Evolutionary conservation across 495 filamentous ascomycete species (phyloP).

Genomic region (Aspergillus taichungensis): DNA sequence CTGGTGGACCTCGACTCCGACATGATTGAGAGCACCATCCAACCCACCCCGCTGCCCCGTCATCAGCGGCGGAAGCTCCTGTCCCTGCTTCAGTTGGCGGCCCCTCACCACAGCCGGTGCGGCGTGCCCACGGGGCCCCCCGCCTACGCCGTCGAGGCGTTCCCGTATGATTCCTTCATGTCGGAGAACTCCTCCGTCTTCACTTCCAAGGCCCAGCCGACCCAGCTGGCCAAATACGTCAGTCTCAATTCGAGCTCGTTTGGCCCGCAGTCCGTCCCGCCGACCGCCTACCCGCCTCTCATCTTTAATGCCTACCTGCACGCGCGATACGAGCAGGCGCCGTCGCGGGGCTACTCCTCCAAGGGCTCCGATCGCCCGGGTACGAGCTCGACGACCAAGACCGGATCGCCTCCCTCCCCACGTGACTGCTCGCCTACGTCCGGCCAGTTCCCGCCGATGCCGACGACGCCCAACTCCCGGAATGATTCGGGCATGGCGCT

Average conservation of each 20-base stretch:
- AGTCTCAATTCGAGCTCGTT: conserved; percentile 83
- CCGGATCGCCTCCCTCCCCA: conserved; percentile 72
- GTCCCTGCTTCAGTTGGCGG: conserved; percentile 79
- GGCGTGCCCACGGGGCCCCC: conserved; percentile 86
- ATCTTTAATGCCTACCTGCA: conserved; percentile 91
- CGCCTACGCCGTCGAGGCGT: conserved; percentile 84
- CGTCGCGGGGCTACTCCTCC: conserved; percentile 36
- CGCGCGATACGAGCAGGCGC: conserved; percentile 53
- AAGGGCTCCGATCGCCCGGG: conserved; percentile 64
- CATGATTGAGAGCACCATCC: conserved; percentile 68
- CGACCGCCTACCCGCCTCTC: conserved; percentile 36
- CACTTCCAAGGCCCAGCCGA: conserved; percentile 56
- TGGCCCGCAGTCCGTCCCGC: conserved; percentile 51
- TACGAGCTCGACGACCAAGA: conserved; percentile 67
- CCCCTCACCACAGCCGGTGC: conserved; percentile 80
- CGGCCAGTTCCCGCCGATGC: conserved; percentile 63
- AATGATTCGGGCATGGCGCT: conserved; percentile 85
- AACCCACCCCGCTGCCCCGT: conserved; percentile 67
- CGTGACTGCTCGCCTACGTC: conserved; percentile 68
- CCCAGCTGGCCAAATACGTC: conserved; percentile 73
- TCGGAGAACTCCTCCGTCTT: conserved; percentile 79
- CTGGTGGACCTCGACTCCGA: conserved; percentile 89
- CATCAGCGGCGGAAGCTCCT: conserved; percentile 85
- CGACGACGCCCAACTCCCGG: conserved; percentile 67
- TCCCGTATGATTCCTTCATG: conserved; percentile 79